phyloP scores from a whole-genome alignment of 768 basidiomycete species.

The Galerina sulciceps region DNA sequence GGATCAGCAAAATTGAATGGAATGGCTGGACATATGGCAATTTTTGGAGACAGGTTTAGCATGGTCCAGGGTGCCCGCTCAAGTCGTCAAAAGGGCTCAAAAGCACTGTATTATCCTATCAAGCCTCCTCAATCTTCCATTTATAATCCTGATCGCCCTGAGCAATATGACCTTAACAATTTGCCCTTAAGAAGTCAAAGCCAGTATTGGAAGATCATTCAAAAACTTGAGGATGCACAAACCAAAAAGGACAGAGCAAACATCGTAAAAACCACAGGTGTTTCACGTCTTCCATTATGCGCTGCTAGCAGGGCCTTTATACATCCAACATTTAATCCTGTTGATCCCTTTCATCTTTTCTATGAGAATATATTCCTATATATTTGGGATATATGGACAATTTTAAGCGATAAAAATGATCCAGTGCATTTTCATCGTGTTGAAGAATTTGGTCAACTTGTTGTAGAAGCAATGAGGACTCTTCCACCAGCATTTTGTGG shows the following conservation, averaged over 20 bases:
- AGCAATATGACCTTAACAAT: conserved; percentile 23
- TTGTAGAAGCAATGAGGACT: conserved; percentile 26
- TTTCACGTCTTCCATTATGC: conserved; percentile 30
- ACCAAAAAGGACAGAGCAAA: conserved; percentile 11
- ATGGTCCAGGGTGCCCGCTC: background rate
- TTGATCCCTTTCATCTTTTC: conserved; percentile 40
- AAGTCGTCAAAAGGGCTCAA: background rate
- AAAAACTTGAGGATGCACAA: conserved; percentile 15
- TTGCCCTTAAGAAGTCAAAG: conserved; percentile 25
- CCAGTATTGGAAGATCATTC: conserved; percentile 28
- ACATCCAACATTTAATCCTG: conserved; percentile 36
- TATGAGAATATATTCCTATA: conserved; percentile 35
- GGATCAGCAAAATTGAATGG: conserved; percentile 33
- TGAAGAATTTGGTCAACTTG: conserved; percentile 21
- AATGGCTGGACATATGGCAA: conserved; percentile 25
- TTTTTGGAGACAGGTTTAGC: conserved; percentile 31
- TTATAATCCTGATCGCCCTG: conserved; percentile 21
- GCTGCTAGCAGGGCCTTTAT: conserved; percentile 32
- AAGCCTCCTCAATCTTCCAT: conserved; percentile 21
- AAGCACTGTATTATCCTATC: conserved; percentile 28
- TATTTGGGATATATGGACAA: conserved; percentile 36
- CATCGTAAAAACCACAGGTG: conserved; percentile 27
- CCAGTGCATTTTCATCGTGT: conserved; percentile 19
- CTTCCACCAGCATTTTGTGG: conserved; percentile 37
- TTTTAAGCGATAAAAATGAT: conserved; percentile 15